Conservation (phyloP, 495 filamentous ascomycete genomes). For the Friedmanniomyces simplex region DNA sequence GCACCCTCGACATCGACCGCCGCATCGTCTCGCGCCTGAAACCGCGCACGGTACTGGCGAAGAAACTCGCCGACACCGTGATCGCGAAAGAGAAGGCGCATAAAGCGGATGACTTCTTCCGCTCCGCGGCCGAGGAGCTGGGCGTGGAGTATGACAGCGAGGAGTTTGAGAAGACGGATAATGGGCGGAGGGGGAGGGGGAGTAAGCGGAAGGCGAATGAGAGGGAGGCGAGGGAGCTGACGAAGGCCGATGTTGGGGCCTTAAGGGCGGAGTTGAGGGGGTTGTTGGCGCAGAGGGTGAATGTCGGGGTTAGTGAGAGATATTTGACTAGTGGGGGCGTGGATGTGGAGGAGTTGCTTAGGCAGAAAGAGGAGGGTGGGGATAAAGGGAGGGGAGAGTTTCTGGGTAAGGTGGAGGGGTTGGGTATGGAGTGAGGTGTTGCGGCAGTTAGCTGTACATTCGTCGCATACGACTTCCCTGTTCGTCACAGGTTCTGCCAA, state of each 20-base stretch:
- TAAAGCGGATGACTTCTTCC: constrained; percentile 76
- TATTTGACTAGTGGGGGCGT: constrained; percentile 74
- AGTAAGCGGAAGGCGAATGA: constrained; percentile 63
- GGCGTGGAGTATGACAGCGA: constrained; percentile 91
- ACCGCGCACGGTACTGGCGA: constrained; percentile 61
- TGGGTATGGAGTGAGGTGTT: constrained; percentile 33
- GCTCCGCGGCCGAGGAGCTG: constrained; percentile 77
- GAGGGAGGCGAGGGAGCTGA: constrained; percentile 54
- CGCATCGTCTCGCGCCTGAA: constrained; percentile 65
- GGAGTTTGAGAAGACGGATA: constrained; percentile 53
- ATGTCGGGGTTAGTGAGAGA: constrained; percentile 81
- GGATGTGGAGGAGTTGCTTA: constrained; percentile 69
- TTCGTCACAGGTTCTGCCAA: too few species aligned
- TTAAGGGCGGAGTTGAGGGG: constrained; percentile 53
- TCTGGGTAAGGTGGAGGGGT: constrained; percentile 48
- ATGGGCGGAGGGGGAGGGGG: constrained; percentile 54
- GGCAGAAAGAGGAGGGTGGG: constrained; percentile 34
- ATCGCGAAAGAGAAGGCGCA: constrained; percentile 79
- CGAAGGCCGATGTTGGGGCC: constrained; percentile 57
- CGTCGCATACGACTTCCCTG: too few species aligned
- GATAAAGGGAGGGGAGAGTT: constrained; percentile 42
- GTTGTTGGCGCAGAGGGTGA: constrained; percentile 64
- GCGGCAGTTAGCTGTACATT: neutral
- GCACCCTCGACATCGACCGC: constrained; percentile 73
- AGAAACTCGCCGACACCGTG: constrained; percentile 69